Conservation (phyloP, 2,329 filamentous ascomycete genomes). For the Ceratocystis alfenasii region DNA sequence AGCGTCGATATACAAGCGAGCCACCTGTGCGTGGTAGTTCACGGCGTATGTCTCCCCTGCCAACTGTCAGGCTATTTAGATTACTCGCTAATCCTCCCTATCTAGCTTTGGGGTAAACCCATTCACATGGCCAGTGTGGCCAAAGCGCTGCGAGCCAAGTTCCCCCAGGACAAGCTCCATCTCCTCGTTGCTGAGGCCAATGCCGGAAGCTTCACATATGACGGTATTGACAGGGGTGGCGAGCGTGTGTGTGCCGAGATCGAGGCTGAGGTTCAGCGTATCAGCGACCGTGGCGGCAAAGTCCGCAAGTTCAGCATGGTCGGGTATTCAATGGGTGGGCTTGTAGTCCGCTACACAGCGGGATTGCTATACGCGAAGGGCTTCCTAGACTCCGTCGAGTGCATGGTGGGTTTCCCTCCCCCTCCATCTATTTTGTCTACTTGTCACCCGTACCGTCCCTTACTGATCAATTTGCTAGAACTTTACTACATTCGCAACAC, state of each 20-base stretch:
- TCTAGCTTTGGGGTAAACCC: constrained; percentile 66
- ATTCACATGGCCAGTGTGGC: constrained; percentile 58
- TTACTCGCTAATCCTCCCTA: not conserved
- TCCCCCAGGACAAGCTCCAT: constrained; percentile 52
- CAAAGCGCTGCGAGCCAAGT: constrained; percentile 48
- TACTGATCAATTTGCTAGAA: constrained; percentile 42
- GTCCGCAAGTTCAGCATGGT: constrained; percentile 76
- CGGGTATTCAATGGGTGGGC: constrained; percentile 80
- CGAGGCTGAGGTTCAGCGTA: constrained; percentile 47
- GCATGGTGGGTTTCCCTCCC: constrained; percentile 44
- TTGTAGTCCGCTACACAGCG: constrained; percentile 76
- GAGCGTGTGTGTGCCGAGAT: constrained; percentile 57
- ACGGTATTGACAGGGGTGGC: constrained; percentile 56
- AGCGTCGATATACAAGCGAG: constrained; percentile 45
- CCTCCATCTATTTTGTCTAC: not conserved
- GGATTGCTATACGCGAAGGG: constrained; percentile 74
- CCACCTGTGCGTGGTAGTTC: constrained; percentile 66
- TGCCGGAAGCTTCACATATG: constrained; percentile 58
- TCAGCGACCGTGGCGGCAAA: constrained; percentile 50
- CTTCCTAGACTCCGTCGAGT: constrained; percentile 64
- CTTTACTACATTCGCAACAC: constrained; percentile 85
- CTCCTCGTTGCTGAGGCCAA: constrained; percentile 63
- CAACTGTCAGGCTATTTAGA: constrained; percentile 22
- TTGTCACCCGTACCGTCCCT: not conserved
- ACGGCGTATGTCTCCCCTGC: constrained; percentile 46